phyloP scores from a whole-genome alignment of 495 filamentous ascomycete genomes.

The Podospora pseudoanserina region DNA sequence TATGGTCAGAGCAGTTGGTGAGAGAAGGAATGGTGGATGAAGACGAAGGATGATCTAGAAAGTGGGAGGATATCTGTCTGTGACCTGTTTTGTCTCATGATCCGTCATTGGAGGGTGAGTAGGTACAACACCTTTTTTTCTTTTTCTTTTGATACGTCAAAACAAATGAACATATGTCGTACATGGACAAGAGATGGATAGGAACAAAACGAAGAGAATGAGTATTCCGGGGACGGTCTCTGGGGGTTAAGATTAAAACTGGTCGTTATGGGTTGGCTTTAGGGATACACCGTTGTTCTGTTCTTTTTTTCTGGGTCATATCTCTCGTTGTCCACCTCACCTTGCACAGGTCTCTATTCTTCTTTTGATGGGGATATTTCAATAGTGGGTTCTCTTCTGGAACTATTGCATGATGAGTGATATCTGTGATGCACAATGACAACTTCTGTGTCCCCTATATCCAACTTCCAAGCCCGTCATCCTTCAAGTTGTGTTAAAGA shows the following conservation, averaged over 20 bases:
- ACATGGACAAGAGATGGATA: not conserved
- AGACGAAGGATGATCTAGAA: not conserved
- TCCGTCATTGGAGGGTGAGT: not conserved
- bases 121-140: not conserved
- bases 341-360: not conserved
- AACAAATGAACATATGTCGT: not conserved
- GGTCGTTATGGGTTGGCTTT: not conserved
- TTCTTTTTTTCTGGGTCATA: not conserved
- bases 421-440: no score
- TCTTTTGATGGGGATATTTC: not conserved
- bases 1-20: not conserved
- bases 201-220: not conserved
- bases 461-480: no score
- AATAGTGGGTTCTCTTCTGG: not conserved
- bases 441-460: no score
- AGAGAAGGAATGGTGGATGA: not conserved
- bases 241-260: not conserved
- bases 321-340: not conserved
- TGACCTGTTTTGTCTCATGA: not conserved
- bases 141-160: not conserved
- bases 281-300: not conserved
- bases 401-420: not conserved
- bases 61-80: not conserved
- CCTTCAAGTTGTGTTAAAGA: no score
- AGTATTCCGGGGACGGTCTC: not conserved